These are phyloP conservation scores for Venturia asperata DNA, from an alignment of 2,329 filamentous ascomycete genomes.

Conservation along the genomic window DNA sequence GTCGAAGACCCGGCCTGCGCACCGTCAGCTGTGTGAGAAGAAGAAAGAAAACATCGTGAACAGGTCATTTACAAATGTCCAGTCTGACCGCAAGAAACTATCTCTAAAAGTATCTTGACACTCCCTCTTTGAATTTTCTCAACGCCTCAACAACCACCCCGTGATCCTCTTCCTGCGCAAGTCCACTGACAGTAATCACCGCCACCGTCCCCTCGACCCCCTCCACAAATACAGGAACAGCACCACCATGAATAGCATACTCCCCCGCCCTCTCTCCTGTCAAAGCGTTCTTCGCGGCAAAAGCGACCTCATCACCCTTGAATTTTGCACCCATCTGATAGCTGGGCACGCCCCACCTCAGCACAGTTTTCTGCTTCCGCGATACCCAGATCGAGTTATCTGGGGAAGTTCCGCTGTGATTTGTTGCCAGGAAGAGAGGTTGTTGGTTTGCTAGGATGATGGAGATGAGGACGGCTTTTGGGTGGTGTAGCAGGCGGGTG, in stretches of 20 bases:
- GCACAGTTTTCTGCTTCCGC: constrained; percentile 64
- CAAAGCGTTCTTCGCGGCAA: constrained; percentile 59
- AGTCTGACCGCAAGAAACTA: background rate
- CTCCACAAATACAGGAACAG: constrained; percentile 61
- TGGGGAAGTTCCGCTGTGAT: constrained; percentile 58
- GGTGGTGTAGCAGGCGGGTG: constrained; percentile 51
- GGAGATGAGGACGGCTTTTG: constrained; percentile 53
- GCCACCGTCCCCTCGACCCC: constrained; percentile 71
- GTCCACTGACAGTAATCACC: constrained; percentile 66
- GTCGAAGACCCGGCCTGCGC: too few species aligned
- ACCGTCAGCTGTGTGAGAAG: too few species aligned
- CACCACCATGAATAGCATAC: constrained; percentile 75
- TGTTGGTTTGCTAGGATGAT: constrained; percentile 57
- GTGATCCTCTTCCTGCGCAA: constrained; percentile 73
- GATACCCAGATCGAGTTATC: constrained; percentile 60
- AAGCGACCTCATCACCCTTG: constrained; percentile 54
- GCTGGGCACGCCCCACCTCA: constrained; percentile 62
- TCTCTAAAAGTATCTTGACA: background rate
- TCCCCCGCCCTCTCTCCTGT: constrained; percentile 45
- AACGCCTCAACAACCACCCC: constrained; percentile 66
- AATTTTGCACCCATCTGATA: constrained; percentile 68
- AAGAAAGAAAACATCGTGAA: too few species aligned
- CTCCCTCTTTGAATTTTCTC: constrained; percentile 41
- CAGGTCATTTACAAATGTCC: too few species aligned
- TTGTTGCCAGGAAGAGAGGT: constrained; percentile 62